Evolutionary conservation across 2,329 filamentous ascomycete species (phyloP), one percentile per base, ranked within the genome.

Genomic region (Neospermospora avenae): DNA sequence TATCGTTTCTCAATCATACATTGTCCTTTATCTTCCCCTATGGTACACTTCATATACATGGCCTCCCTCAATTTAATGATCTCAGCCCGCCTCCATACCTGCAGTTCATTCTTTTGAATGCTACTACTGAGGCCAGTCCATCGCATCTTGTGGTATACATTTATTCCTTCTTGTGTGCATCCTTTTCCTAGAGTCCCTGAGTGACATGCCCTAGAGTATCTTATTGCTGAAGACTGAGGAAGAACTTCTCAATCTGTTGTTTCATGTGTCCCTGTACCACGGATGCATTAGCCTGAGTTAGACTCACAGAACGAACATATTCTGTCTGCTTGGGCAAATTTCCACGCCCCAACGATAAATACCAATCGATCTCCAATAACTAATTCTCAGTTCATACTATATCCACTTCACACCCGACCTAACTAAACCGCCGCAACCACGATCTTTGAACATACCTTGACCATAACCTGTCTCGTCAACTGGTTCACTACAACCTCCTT

Each of bases 381-480:
- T 8, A n/a, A 7, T n/a, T n/a, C n/a, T n/a, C n/a, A n/a, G n/a
- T n/a, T n/a, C n/a, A n/a, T n/a, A n/a, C n/a, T n/a, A n/a, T n/a
- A n/a, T n/a, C n/a, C n/a, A n/a, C n/a, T n/a, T n/a, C n/a, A n/a
- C n/a, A n/a, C n/a, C n/a, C n/a, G n/a, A n/a, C n/a, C n/a, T n/a
- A 4, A n/a, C 4, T 14, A 39, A 7, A n/a, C 11, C 3, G n/a
- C 14, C 14, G 18, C n/a, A 18, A 41, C 7, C 14, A 6, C 55
- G 6, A 45, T 39, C 18, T n/a, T 7, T 25, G 35, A 41, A 49
- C 61, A 68, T 73, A 90, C 89, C 81, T 87, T 91, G 64, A 96
- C 78, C 63, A 88, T 78, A 55, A 98, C 82, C 69, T 96, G 88
- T 54, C 82, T 81, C 46, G 89, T 96, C 54, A 87, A 76, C 24